These are phyloP conservation scores for Testicularia cyperi DNA, from an alignment of 1,284 basidiomycete genomes.

Conservation along the genomic window DNA sequence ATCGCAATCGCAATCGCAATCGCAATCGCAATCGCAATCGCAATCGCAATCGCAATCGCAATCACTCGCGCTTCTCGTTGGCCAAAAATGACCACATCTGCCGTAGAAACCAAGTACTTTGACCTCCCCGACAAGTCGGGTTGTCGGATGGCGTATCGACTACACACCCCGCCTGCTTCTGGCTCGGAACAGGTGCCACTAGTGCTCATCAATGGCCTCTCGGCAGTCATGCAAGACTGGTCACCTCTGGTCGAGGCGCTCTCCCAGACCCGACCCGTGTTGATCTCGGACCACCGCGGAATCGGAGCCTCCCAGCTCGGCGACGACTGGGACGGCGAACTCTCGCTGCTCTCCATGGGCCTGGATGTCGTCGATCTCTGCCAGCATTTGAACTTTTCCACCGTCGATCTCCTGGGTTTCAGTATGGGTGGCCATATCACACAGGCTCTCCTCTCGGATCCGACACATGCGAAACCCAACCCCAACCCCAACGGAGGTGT, in stretches of 20 bases:
- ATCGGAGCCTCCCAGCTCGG: slow-evolving; percentile 43
- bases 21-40: too few relatives aligned
- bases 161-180: slow-evolving; percentile 1
- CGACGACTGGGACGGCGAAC: slow-evolving; percentile 36
- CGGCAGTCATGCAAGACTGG: slow-evolving; percentile 55
- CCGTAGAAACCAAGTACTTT: slow-evolving; percentile 10
- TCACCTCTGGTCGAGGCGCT: slow-evolving; percentile 40
- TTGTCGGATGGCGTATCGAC: slow-evolving; percentile 35
- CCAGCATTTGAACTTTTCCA: slow-evolving; percentile 14
- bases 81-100: background rate
- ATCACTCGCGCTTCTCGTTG: too few relatives aligned
- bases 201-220: slow-evolving; percentile 55
- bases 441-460: slow-evolving; percentile 40
- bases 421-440: slow-evolving; percentile 56
- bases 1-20: too few relatives aligned
- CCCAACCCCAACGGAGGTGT: background rate
- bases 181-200: slow-evolving; percentile 20
- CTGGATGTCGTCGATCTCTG: slow-evolving; percentile 45
- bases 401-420: slow-evolving; percentile 50
- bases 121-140: slow-evolving; percentile 6
- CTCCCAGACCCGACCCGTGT: slow-evolving; percentile 21
- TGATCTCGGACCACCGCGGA: slow-evolving; percentile 54
- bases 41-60: background rate
- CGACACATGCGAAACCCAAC: background rate
- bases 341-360: slow-evolving; percentile 46